Conservation (phyloP, 2,329 filamentous ascomycete genomes). For the Aspergillus clavatus region DNA sequence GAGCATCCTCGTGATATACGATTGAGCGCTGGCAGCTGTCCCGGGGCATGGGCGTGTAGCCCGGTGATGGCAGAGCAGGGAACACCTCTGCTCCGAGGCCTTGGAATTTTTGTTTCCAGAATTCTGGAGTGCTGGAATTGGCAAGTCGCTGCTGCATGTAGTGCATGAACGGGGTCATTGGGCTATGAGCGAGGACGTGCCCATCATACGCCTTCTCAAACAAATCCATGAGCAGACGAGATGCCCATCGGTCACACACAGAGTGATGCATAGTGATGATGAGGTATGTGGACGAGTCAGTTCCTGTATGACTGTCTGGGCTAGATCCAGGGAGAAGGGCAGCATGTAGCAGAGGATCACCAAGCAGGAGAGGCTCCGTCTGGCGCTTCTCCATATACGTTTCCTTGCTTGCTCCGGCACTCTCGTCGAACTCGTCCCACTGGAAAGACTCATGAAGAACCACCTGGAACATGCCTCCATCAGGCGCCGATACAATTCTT, state of each 20-base stretch:
- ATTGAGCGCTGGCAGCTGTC: background rate
- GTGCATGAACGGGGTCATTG: background rate
- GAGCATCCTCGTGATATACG: background rate
- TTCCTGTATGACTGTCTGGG: no score
- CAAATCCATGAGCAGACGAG: background rate
- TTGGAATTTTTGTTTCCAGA: conserved; percentile 4
- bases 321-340: background rate
- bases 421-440: conserved; percentile 7
- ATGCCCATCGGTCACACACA: background rate
- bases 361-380: conserved; percentile 1
- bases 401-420: no score
- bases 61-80: conserved; percentile 1
- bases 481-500: conserved; percentile 18
- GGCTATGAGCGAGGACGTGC: background rate
- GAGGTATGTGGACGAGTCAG: background rate
- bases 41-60: background rate
- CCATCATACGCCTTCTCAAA: background rate
- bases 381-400: no score
- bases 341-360: conserved; percentile 1
- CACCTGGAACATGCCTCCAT: conserved; percentile 15
- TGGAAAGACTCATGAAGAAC: conserved; percentile 10
- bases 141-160: background rate
- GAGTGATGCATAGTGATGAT: background rate
- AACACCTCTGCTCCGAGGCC: background rate
- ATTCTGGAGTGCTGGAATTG: background rate